Conservation (phyloP, 306 rosid species). For the Crotalaria pallida region DNA sequence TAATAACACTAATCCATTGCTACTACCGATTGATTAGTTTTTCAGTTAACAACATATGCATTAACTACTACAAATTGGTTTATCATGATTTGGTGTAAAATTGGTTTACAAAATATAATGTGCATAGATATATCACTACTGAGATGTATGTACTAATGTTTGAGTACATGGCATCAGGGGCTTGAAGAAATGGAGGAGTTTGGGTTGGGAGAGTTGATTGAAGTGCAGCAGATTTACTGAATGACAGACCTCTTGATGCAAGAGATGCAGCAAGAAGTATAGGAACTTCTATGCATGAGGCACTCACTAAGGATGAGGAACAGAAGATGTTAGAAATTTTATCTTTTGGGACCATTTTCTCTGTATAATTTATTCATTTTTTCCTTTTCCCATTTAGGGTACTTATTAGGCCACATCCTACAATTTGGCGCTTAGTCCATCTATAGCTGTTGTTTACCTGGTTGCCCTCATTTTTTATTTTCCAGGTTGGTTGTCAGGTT, state of each 20-base stretch:
- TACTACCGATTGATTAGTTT: too few relatives aligned
- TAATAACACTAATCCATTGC: too few relatives aligned
- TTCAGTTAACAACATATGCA: too few relatives aligned
- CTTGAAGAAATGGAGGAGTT: conserved; percentile 61
- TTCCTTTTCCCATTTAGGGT: conserved; percentile 50
- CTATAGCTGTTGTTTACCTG: conserved; percentile 94
- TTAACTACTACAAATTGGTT: too few relatives aligned
- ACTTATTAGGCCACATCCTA: conserved; percentile 97
- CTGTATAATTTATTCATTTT: conserved; percentile 13
- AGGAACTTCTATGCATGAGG: too few relatives aligned
- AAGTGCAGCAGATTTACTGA: conserved; percentile 69
- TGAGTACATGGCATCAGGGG: too few relatives aligned
- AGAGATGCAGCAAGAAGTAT: too few relatives aligned
- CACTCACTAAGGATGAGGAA: too few relatives aligned
- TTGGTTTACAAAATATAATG: too few relatives aligned
- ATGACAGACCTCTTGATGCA: conserved; percentile 77
- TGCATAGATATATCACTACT: too few relatives aligned
- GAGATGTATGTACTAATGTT: background rate
- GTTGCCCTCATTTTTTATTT: conserved; percentile 93
- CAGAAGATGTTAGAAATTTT: too few relatives aligned
- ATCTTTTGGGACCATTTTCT: conserved; percentile 8
- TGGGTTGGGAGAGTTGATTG: conserved; percentile 56
- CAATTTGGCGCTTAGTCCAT: conserved; percentile 97
- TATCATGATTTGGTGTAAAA: too few relatives aligned
- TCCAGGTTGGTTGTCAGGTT: conserved; percentile 62